Evolutionary conservation across 805 yeast species (phyloP).

Genomic region (Teunomyces kruisii): DNA sequence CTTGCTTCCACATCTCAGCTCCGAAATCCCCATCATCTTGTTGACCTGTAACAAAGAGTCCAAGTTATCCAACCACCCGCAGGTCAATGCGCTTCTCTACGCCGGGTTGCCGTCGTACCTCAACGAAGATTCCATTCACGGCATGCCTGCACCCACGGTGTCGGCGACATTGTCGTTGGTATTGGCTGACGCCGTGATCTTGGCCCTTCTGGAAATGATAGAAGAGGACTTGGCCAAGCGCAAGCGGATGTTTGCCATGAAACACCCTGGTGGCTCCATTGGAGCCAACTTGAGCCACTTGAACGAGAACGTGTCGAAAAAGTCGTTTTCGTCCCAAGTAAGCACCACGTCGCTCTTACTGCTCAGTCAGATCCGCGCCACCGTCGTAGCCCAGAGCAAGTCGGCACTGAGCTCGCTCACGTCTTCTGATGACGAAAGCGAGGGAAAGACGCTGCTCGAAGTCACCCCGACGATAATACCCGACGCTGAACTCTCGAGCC

Average conservation of each 20-base stretch:
- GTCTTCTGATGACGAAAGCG: conserved; percentile 24
- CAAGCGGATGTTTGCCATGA: conserved; percentile 56
- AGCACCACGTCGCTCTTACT: conserved; percentile 13
- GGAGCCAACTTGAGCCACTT: conserved; percentile 51
- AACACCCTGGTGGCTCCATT: conserved; percentile 92
- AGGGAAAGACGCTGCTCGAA: background rate
- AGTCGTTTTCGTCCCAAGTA: conserved; percentile 13
- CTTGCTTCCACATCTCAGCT: conserved; percentile 58
- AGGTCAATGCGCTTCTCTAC: conserved; percentile 51
- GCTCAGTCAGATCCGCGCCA: conserved; percentile 9
- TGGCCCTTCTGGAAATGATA: conserved; percentile 69
- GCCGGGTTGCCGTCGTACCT: conserved; percentile 61
- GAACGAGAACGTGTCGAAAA: conserved; percentile 19
- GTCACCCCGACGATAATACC: background rate
- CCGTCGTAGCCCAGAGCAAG: background rate
- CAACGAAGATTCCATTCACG: conserved; percentile 65
- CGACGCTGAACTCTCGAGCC: background rate
- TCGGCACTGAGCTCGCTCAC: conserved; percentile 11
- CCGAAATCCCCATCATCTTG: conserved; percentile 52
- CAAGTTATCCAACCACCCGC: conserved; percentile 49
- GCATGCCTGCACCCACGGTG: conserved; percentile 85
- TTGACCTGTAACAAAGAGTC: conserved; percentile 65
- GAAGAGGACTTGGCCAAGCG: conserved; percentile 56
- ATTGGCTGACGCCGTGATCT: conserved; percentile 73
- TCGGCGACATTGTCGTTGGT: conserved; percentile 76